Evolutionary conservation across 768 basidiomycete species (phyloP).

Genomic region (Xerocomellus intermedius): DNA sequence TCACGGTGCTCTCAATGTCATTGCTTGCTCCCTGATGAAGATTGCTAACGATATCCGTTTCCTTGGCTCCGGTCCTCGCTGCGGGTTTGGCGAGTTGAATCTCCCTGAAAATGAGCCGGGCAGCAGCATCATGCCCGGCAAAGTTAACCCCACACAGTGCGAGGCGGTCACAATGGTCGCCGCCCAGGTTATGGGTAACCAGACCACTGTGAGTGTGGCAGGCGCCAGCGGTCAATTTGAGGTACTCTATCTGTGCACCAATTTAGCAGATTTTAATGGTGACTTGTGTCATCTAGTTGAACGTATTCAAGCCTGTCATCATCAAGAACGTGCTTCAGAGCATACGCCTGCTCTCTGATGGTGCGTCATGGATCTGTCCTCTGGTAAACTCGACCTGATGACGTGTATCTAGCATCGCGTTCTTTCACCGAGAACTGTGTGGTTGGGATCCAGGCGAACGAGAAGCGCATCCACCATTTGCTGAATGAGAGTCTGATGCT

Average conservation of each 20-base stretch:
- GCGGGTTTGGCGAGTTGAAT: constrained; percentile 91
- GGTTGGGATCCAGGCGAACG: constrained; percentile 94
- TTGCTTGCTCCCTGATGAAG: constrained; percentile 99
- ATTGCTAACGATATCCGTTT: constrained; percentile 99
- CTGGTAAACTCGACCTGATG: constrained; percentile 2
- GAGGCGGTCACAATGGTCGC: constrained; percentile 99
- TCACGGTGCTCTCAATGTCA: constrained; percentile 92
- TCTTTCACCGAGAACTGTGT: constrained; percentile 98
- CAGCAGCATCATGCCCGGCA: constrained; percentile 99
- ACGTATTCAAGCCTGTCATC: constrained; percentile 99
- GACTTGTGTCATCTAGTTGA: constrained; percentile 55
- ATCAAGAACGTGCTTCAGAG: constrained; percentile 98
- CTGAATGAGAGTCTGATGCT: constrained; percentile 97
- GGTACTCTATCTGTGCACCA: constrained; percentile 43
- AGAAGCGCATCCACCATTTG: constrained; percentile 84
- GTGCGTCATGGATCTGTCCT: constrained; percentile 39
- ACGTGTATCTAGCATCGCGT: constrained; percentile 56
- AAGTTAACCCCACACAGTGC: constrained; percentile 99
- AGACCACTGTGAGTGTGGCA: constrained; percentile 88
- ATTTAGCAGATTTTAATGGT: constrained; percentile 5
- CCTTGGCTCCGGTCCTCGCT: constrained; percentile 96
- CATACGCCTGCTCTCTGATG: constrained; percentile 90
- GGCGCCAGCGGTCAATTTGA: constrained; percentile 97
- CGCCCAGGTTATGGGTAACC: constrained; percentile 98
- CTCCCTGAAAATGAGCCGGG: constrained; percentile 99